Evolutionary conservation across 2,329 filamentous ascomycete species (phyloP).

Genomic region (Aspergillus sp.): DNA sequence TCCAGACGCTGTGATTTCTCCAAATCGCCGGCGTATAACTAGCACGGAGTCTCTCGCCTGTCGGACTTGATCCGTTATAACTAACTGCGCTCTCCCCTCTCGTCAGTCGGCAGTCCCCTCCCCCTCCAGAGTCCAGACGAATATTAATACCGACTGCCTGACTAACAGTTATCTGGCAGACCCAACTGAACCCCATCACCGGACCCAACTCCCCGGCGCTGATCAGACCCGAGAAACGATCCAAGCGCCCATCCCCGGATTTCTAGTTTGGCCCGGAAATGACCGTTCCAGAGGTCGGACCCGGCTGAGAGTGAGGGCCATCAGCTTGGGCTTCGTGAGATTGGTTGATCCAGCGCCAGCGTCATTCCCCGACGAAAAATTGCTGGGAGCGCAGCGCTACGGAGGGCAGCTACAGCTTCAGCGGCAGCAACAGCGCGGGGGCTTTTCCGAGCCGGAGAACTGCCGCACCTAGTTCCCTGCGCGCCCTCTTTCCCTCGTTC

Average conservation of each 20-base stretch:
- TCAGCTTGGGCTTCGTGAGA: too few relatives aligned
- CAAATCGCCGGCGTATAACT: conserved; percentile 7
- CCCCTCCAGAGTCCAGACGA: background rate
- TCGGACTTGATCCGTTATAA: conserved; percentile 21
- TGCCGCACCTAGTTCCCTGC: background rate
- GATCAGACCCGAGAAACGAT: conserved; percentile 1
- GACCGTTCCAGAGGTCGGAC: background rate
- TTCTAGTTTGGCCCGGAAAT: background rate
- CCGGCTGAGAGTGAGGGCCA: too few relatives aligned
- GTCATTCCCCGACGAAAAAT: too few relatives aligned
- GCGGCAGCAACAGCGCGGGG: background rate
- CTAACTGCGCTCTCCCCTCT: background rate
- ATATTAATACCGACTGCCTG: background rate
- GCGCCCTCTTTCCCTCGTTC: background rate
- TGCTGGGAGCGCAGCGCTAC: too few relatives aligned
- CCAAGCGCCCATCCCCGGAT: conserved; percentile 1
- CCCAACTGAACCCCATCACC: background rate
- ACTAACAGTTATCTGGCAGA: too few relatives aligned
- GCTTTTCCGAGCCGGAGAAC: background rate
- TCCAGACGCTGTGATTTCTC: conserved; percentile 10
- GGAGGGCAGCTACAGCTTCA: too few relatives aligned
- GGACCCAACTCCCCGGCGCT: background rate
- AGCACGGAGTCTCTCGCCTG: conserved; percentile 2
- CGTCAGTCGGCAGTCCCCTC: too few relatives aligned
- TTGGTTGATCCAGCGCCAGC: too few relatives aligned